These are phyloP conservation scores for Lactarius quietus DNA, from an alignment of 768 basidiomycete species.

Conservation along the genomic window DNA sequence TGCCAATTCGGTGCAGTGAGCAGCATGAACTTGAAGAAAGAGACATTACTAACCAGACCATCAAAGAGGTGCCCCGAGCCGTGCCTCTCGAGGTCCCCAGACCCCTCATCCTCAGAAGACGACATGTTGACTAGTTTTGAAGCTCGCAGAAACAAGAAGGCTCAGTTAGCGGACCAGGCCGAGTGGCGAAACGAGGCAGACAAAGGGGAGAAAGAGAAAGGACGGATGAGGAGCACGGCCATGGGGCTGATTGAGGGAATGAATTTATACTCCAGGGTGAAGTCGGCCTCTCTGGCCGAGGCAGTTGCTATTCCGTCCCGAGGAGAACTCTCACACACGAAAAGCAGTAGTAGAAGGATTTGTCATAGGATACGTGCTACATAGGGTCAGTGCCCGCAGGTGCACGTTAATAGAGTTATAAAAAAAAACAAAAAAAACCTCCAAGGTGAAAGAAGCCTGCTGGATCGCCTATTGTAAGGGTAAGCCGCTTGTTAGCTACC, in stretches of 20 bases:
- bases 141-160: background rate
- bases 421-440: no score
- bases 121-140: constrained; percentile 18
- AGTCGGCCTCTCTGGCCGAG: background rate
- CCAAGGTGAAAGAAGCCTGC: background rate
- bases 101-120: constrained; percentile 25
- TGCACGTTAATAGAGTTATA: no score
- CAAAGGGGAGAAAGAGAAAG: background rate
- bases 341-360: no score
- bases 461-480: background rate
- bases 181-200: background rate
- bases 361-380: no score
- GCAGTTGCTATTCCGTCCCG: background rate
- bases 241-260: no score
- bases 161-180: constrained; percentile 1
- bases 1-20: background rate
- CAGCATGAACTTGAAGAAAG: background rate
- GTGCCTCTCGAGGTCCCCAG: constrained; percentile 23
- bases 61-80: background rate
- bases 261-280: no score
- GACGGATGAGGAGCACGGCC: background rate
- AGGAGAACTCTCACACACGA: no score
- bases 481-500: background rate
- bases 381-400: no score
- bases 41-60: background rate